Evolutionary conservation across 352 stramenopile species (phyloP).

Genomic region (Globisporangium cystogenes): DNA sequence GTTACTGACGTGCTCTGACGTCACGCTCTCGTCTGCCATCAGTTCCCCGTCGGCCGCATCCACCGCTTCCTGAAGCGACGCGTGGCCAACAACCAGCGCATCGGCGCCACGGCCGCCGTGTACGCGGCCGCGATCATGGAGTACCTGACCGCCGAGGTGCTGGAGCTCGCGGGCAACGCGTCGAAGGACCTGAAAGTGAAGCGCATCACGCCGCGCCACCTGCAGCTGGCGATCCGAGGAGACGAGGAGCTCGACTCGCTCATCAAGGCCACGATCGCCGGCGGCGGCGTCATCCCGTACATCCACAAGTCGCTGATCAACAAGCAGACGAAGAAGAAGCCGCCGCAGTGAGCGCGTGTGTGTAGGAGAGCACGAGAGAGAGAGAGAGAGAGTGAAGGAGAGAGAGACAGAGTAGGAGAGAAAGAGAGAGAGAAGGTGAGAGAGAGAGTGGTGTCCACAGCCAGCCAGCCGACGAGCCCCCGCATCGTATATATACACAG

Average conservation of each 20-base stretch:
- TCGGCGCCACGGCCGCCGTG: constrained; percentile 98
- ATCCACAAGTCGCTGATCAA: constrained; percentile 99
- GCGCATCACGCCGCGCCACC: constrained; percentile 98
- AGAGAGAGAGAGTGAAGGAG: not conserved
- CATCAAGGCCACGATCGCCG: constrained; percentile 99
- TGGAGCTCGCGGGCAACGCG: constrained; percentile 98
- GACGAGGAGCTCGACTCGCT: constrained; percentile 99
- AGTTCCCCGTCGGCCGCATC: constrained; percentile 99
- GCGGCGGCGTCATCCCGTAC: constrained; percentile 99
- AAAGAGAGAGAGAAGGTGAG: not conserved
- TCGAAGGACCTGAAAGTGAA: constrained; percentile 98
- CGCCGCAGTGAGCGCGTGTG: constrained; percentile 44
- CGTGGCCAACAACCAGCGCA: constrained; percentile 97
- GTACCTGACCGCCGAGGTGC: constrained; percentile 99
- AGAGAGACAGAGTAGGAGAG: constrained; percentile 6
- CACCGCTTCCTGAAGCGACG: constrained; percentile 99
- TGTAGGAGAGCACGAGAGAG: constrained; percentile 4
- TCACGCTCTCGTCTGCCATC: no score
- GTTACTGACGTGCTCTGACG: no score
- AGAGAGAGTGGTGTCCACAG: not conserved
- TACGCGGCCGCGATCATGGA: constrained; percentile 99
- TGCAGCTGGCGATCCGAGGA: constrained; percentile 99
- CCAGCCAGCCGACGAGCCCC: not conserved
- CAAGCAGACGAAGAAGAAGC: constrained; percentile 93
- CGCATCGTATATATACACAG: constrained; percentile 13